Percentiles rank a stretch among this genome's conserved stretches.
These are phyloP conservation scores for Nigrospora osmanthi DNA, from an alignment of 2,329 filamentous ascomycete species.

Conservation along the genomic window DNA sequence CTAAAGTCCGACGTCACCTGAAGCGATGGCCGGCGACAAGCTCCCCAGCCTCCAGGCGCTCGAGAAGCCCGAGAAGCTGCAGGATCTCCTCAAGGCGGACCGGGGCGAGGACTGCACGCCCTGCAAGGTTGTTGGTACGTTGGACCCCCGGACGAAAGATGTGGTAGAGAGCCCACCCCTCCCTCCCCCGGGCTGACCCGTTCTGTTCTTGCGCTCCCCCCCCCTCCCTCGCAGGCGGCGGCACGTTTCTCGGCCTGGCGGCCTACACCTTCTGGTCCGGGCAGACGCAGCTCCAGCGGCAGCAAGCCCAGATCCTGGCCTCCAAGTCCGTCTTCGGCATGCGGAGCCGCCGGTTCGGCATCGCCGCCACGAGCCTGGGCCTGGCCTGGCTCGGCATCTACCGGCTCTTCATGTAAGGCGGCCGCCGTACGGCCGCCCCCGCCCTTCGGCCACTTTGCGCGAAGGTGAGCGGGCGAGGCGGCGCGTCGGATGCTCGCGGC, in stretches of 20 bases:
- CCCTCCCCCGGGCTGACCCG: not conserved
- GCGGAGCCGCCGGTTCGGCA: conserved; percentile 59
- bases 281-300: conserved; percentile 60
- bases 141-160: too few relatives aligned
- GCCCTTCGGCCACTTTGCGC: too few relatives aligned
- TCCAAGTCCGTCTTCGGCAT: conserved; percentile 67
- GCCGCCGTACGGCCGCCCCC: too few relatives aligned
- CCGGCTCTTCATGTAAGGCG: conserved; percentile 49
- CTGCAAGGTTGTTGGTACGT: conserved; percentile 64
- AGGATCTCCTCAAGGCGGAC: conserved; percentile 49
- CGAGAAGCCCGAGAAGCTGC: conserved; percentile 53
- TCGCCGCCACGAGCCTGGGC: conserved; percentile 58
- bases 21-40: conserved; percentile 36
- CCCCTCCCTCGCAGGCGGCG: conserved; percentile 46
- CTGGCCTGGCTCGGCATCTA: conserved; percentile 65
- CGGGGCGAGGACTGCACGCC: conserved; percentile 59
- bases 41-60: conserved; percentile 43
- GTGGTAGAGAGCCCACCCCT: too few relatives aligned
- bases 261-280: conserved; percentile 73
- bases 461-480: too few relatives aligned
- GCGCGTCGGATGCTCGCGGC: too few relatives aligned
- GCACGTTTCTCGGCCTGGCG: conserved; percentile 67
- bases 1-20: too few relatives aligned
- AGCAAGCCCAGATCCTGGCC: conserved; percentile 56
- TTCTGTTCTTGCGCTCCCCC: too few relatives aligned